Percentiles rank a stretch among this genome's conserved stretches.
These are phyloP conservation scores for Dactylorhiza incarnata DNA, from an alignment of 106 monocot species.

Conservation along the genomic window DNA sequence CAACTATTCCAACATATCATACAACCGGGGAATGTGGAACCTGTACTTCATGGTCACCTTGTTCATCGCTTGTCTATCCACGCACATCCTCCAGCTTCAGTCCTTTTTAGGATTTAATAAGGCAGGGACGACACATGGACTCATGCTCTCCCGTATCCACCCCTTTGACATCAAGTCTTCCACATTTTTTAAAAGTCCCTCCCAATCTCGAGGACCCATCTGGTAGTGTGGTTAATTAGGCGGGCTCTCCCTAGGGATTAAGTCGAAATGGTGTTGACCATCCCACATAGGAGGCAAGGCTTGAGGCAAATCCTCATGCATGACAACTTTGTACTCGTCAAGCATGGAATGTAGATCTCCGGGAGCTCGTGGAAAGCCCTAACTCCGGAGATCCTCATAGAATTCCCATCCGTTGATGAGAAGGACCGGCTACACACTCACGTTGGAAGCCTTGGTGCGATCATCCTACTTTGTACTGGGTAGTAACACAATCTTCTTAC, in stretches of 20 bases:
- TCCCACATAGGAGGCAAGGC: too few relatives aligned
- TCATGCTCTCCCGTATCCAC: not conserved
- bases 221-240: not conserved
- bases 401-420: too few relatives aligned
- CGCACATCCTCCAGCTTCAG: not conserved
- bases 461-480: too few relatives aligned
- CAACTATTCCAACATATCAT: not conserved
- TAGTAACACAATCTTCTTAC: too few relatives aligned
- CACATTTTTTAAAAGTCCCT: not conserved
- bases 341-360: too few relatives aligned
- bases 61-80: not conserved
- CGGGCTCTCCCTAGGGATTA: not conserved
- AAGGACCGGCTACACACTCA: too few relatives aligned
- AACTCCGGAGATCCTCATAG: too few relatives aligned
- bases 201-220: not conserved
- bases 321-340: too few relatives aligned
- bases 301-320: too few relatives aligned
- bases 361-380: too few relatives aligned
- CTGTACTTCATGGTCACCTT: not conserved
- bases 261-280: too few relatives aligned
- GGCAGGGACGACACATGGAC: not conserved
- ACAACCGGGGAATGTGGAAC: not conserved
- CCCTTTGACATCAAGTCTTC: not conserved
- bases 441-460: too few relatives aligned
- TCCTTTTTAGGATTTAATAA: not conserved